A percentile compares a stretch with the other conserved stretches of the same genome.
phyloP scores from a whole-genome alignment of 495 filamentous ascomycete species.

The Wilcoxina mikolae region DNA sequence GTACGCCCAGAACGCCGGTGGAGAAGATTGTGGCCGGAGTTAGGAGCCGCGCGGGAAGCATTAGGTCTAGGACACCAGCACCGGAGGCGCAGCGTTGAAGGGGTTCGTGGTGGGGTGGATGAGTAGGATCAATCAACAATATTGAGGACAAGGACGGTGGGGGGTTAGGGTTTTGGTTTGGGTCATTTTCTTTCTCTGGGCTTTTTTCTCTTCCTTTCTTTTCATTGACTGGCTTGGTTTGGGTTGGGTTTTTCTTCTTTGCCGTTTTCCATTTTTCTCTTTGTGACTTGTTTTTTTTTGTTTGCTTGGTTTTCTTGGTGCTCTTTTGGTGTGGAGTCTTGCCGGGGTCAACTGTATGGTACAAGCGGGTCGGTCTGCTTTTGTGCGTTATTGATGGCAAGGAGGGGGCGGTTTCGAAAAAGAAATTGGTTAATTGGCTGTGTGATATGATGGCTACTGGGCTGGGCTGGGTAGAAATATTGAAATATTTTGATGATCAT shows the following conservation, averaged over 20 bases:
- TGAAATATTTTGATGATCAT: too few relatives aligned
- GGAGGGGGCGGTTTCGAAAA: too few relatives aligned
- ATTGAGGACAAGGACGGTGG: too few relatives aligned
- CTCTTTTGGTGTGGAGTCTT: too few relatives aligned
- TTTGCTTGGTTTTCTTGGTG: too few relatives aligned
- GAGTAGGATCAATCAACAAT: too few relatives aligned
- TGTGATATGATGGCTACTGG: too few relatives aligned
- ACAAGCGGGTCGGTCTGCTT: too few relatives aligned
- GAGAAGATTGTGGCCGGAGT: neutral
- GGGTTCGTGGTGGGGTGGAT: neutral
- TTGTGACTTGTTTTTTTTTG: neutral
- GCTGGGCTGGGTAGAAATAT: too few relatives aligned
- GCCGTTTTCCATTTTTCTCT: neutral
- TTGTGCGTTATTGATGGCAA: too few relatives aligned
- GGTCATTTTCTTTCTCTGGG: neutral
- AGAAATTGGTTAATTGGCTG: too few relatives aligned
- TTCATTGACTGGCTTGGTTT: neutral
- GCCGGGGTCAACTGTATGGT: too few relatives aligned
- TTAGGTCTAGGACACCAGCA: neutral
- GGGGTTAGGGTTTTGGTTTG: neutral
- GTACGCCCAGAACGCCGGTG: neutral
- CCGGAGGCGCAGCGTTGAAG: neutral
- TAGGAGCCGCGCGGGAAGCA: neutral
- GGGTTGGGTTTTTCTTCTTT: neutral
- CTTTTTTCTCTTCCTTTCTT: neutral